Conservation (phyloP, 23 red algal species). For the Gracilaria gracilis region DNA sequence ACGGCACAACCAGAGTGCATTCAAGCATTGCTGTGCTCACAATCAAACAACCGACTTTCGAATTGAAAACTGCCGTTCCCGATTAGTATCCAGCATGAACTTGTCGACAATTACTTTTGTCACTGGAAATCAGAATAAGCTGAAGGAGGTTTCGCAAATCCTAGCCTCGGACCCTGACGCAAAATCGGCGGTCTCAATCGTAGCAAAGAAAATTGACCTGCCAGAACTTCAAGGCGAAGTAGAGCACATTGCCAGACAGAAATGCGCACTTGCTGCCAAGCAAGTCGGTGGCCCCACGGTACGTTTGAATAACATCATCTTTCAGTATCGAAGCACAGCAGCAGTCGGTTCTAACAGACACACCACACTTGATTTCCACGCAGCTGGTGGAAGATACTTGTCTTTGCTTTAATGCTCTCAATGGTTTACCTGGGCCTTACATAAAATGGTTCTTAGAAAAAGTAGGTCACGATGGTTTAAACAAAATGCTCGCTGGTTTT, state of each 20-base stretch:
- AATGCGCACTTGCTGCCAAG: constrained; percentile 72
- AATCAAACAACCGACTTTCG: neutral
- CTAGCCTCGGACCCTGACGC: constrained; percentile 52
- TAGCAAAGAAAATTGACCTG: constrained; percentile 76
- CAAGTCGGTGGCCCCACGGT: constrained; percentile 70
- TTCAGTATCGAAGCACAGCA: neutral
- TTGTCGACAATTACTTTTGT: constrained; percentile 87
- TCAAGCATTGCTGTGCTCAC: neutral
- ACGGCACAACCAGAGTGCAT: neutral
- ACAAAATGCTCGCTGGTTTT: constrained; percentile 79
- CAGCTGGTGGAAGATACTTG: constrained; percentile 92
- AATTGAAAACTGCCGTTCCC: neutral
- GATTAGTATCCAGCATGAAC: constrained; percentile 1
- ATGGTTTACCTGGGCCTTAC: constrained; percentile 94
- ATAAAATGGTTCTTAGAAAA: constrained; percentile 94
- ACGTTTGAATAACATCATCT: neutral
- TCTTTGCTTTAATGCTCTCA: constrained; percentile 87
- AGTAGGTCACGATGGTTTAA: constrained; percentile 82
- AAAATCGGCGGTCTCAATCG: constrained; percentile 37
- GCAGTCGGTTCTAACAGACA: neutral
- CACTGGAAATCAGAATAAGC: constrained; percentile 93
- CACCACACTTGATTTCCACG: neutral
- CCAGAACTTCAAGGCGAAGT: constrained; percentile 94
- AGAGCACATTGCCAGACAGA: constrained; percentile 80
- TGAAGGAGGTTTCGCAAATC: constrained; percentile 84